Base-by-base conservation (phyloP, 176 grass and related monocot species). In the Eleusine coracana region DNA sequence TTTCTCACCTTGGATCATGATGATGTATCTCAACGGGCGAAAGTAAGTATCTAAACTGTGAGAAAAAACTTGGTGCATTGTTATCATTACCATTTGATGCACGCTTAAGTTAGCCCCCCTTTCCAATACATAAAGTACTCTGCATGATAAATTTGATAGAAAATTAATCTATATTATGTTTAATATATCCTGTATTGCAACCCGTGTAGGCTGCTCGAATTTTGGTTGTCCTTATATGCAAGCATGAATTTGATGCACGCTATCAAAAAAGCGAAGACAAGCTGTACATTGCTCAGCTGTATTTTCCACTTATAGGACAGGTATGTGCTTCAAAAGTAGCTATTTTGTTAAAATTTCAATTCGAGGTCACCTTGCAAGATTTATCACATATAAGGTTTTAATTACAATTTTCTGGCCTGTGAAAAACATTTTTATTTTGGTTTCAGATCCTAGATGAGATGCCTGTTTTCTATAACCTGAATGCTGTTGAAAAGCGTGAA, bases 361-460 rank as follows among this genome's bases (percentile, higher is more conserved):
- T 80, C 25, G 63, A 13, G 16, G 31, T 79, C 61, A 59, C 68
- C 71, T 66, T 64, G 62, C 60, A 83, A 34, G 64, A 51, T 87
- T 84, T 87, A 38, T 23, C 40, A 36, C 69, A 80, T 16, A 55
- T 18, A 45, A 16, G 16, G 48, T 78, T 74, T 38, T 28, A 12
- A 70, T 78, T 84, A 65, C 59, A 79, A 9, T 50, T 76, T 74
- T 29, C 81, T 78, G 70, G 15, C 74, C 73, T 83, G 66, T 83
- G 82, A 52, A 71, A 83, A 66, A 42, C 12, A 59, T 61, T 63
- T 18, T 55, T 56, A 56, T 56, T 56, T 59, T 59, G 56, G 68
- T 89, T 88, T 82, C 93, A 99, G 96, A 99, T 99, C 88, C 76
- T 99, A 71, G 96, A 99, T 86, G 96, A 99, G 96, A 99, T 99